Conservation (phyloP, 441 rosid species). For the Corymbia citriodora region DNA sequence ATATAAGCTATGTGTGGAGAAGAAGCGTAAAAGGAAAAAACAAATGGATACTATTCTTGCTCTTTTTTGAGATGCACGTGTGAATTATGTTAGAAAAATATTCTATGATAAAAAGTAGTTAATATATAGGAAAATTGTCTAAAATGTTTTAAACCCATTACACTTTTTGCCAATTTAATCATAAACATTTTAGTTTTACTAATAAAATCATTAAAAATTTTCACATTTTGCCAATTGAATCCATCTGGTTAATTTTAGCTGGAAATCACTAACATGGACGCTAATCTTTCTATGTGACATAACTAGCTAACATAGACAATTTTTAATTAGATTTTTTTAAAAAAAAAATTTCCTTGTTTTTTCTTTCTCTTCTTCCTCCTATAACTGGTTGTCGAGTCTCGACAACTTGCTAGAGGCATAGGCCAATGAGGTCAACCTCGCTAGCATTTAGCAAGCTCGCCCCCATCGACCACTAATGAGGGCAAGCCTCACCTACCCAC, state of each 20-base stretch:
- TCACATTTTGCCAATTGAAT: no score
- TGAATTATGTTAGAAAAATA: not conserved
- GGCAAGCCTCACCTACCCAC: not conserved
- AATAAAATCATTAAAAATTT: no score
- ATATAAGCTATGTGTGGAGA: not conserved
- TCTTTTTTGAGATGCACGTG: not conserved
- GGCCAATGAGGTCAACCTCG: fast-evolving
- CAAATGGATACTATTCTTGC: not conserved
- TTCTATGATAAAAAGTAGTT: not conserved
- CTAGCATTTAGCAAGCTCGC: not conserved
- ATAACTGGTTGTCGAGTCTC: not conserved
- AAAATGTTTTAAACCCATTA: fast-evolving
- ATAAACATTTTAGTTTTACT: no score
- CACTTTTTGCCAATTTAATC: fast-evolving
- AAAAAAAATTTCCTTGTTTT: no score
- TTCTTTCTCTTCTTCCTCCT: not conserved
- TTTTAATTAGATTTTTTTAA: no score
- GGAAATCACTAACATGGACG: fast-evolving
- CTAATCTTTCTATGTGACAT: fast-evolving
- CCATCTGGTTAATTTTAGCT: fast-evolving
- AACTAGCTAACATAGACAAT: fast-evolving
- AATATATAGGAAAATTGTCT: not conserved
- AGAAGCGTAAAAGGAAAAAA: not conserved
- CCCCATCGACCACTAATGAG: fast-evolving
- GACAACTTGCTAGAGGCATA: fast-evolving